Percentiles rank a stretch among this genome's conserved stretches.
These are phyloP conservation scores for Suillus subluteus DNA, from an alignment of 768 basidiomycete species.

Conservation along the genomic window DNA sequence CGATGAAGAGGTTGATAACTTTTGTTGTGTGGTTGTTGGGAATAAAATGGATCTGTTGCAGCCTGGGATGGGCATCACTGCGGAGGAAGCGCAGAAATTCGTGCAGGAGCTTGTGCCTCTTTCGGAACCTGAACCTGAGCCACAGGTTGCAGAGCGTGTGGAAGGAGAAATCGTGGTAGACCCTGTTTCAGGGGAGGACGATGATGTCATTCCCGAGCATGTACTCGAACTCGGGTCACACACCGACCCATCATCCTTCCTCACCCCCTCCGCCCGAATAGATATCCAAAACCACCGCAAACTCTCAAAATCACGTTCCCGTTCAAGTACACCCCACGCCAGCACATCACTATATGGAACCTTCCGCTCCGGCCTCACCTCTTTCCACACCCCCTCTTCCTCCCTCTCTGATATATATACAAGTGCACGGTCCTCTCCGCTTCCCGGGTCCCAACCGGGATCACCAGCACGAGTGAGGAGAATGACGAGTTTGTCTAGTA, in stretches of 20 bases:
- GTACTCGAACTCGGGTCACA: conserved; percentile 12
- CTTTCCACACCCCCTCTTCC: conserved; percentile 81
- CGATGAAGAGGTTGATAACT: conserved; percentile 63
- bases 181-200: background rate
- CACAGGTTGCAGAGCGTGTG: conserved; percentile 17
- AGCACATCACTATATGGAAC: conserved; percentile 48
- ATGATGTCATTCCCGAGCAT: conserved; percentile 23
- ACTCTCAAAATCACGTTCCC: conserved; percentile 49
- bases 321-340: conserved; percentile 43
- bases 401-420: conserved; percentile 69
- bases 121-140: conserved; percentile 15
- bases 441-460: conserved; percentile 39
- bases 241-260: conserved; percentile 21
- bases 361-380: conserved; percentile 57
- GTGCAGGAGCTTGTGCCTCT: conserved; percentile 60
- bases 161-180: conserved; percentile 20
- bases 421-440: conserved; percentile 64
- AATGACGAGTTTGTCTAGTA: conserved; percentile 27
- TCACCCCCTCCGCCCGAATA: conserved; percentile 10
- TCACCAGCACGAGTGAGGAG: conserved; percentile 29
- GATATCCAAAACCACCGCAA: conserved; percentile 35
- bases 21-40: conserved; percentile 74
- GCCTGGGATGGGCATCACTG: conserved; percentile 32
- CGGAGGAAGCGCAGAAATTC: conserved; percentile 53
- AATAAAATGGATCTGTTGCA: conserved; percentile 73